Base-by-base conservation (phyloP, 306 rosid genomes). In the Medicago arabica region DNA sequence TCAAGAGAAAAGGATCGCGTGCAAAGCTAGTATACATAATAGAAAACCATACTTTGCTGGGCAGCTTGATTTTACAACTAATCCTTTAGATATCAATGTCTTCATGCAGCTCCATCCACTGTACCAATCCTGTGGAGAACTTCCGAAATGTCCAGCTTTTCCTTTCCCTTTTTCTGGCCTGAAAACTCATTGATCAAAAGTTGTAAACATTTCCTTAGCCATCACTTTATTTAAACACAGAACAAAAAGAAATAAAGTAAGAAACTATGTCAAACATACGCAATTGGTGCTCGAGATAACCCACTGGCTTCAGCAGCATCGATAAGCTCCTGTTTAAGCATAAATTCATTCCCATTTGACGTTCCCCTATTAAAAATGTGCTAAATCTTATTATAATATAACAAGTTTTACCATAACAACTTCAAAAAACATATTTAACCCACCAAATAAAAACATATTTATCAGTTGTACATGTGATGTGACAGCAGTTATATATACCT, bases 271-370 rank as follows among this genome's bases (percentile, higher is more conserved):
- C 66, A 51, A 79, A 80, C 93, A 75, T 89, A 90, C 98, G 47
- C 89, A 81, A 95, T 87, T 9, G 97, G 86, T 63, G 67, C 93
- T 80, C 93, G 89, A 80, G 97, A 90, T 57, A 95, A 89, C 40
- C 96, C 97, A 79, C 97, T 92, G 17, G 96, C 97, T 95, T 95
- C 97, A 39, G 97, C 89, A 71, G 92, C 97, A 80, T 89, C 98
- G 36, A 92, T 87, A 73, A 92, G 96, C 83, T 92, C 95, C 80
- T 94, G 92, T 82, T 95, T 95, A 74, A 53, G 89, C 97, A 95
- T 95, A 80, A 86, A 92, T 75, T 92, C 98, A 60, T 78, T 88
- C 84, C 91, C 97, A 75, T 75, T 81, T 86, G 88, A 75, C 71
- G 91, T 87, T 73, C 90, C 92, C 94, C 96, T 93, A 73, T 54